Base-by-base conservation (phyloP, 768 basidiomycete genomes). In the Lactifluus subvellereus region DNA sequence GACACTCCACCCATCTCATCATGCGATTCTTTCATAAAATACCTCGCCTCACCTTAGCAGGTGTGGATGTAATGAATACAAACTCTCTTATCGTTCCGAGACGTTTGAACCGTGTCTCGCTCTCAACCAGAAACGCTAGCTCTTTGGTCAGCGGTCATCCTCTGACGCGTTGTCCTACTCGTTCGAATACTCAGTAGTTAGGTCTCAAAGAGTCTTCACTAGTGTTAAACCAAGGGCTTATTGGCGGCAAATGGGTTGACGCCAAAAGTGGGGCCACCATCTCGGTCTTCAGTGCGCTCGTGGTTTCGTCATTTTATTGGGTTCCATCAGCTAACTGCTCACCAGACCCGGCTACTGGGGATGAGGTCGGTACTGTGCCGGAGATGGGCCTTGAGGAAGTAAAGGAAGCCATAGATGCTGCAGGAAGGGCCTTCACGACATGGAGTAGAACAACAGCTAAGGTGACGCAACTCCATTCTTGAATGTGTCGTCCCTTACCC, bases 371-470 rank as follows among this genome's bases (percentile, higher is more conserved):
- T 14, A 86, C 83, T 0, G 80, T 95, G 32, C 91, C 94, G 4
- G 96, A 98, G 71, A 91, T 97, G 88, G 89, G 88, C 10, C 71
- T 91, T 49, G 79, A 80, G 32, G 94, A 98, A 74, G 90, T 92
- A 10, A 85, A 86, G 68, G 78, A 84, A 66, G 97, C 95, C 32
- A 94, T 98, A 64, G 77, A 84, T 20, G 89, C 89, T 13, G 97
- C 97, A 10, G 75, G 78, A 6, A 82, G 78, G 53, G 91, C 95
- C 0, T 93, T 98, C 75, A 82, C 84, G 68, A 80, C 84, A 0
- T 99, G 93, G 93, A 84, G 89, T 67, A 85, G 79, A 71, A 96
- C 94, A 33, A 91, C 91, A 1, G 88, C 91, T 27, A 94, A 92
- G 79, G 91, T 91, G 57, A 62, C 40, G 75, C 43, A 4, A 33